Evolutionary conservation across 345 rosid genomes (phyloP), one percentile per base, ranked within the genome.

Genomic region (Linum lewisii): DNA sequence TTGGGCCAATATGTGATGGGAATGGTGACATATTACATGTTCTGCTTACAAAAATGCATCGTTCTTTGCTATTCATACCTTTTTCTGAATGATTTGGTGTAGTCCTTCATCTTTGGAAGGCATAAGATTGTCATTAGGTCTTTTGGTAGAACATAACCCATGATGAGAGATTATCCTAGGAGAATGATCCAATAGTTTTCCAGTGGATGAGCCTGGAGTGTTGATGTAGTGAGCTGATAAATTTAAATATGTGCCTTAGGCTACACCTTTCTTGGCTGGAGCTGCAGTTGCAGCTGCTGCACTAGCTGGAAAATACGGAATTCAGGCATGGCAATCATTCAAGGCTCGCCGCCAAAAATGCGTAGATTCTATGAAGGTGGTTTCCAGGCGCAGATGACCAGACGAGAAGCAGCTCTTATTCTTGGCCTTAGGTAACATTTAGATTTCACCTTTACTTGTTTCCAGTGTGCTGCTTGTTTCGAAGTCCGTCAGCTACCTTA

Each of bases 271-370:
- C 72, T 50, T 85, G 60, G 92, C 89, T 55, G 95, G 95, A 29
- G 74, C 78, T 64, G 89, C 95, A n/a, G 81, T 87, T 66, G 92
- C 92, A 29, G 84, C 86, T 21, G 84, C 92, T 45, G 95, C 95
- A 23, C 86, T 83, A 70, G 92, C 87, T 45, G 86, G 95, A 63
- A 83, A 73, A 66, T 87, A 82, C 61, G 95, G 95, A 50, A 78
- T 87, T 77, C 95, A 85, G 73, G 89, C 95, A 26, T 87, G 95
- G 95, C 89, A 87, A 61, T 79, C 95, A 47, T 73, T 84, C 67
- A 85, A 87, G 75, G 59, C 89, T 1, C 66, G 89, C 92, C 92
- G 1, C 82, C 87, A 7, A 75, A 68, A 73, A 25, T 81, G 0
- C 83, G 84, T 60, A 87, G 66, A 78, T 87, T 87, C 69, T 85